A percentile compares a stretch with the other conserved stretches of the same genome.
These are phyloP conservation scores for Brassica incana DNA, from an alignment of 345 rosid species.

Conservation along the genomic window DNA sequence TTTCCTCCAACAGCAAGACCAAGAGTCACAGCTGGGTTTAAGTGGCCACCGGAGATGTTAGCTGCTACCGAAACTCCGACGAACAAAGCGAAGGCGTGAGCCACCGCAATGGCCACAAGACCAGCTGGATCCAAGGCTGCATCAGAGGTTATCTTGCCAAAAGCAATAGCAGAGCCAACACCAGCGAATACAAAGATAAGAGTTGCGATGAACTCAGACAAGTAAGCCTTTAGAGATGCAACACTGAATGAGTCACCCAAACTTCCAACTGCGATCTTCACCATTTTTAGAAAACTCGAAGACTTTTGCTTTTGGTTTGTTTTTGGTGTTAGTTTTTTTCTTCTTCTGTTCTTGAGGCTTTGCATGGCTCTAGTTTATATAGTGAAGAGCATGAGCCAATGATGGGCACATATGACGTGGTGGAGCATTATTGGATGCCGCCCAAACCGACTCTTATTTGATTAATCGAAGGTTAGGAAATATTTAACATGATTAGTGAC, in stretches of 20 bases:
- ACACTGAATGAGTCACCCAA: background rate
- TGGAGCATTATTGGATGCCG: slow-evolving; percentile 32
- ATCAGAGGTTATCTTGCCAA: background rate
- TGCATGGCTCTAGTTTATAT: slow-evolving; percentile 29
- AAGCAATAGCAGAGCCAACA: slow-evolving; percentile 1
- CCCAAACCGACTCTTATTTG: slow-evolving; percentile 36
- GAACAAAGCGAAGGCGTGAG: background rate
- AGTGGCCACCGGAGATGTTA: background rate
- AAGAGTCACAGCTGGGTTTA: background rate
- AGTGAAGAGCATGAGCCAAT: background rate
- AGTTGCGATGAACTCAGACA: background rate
- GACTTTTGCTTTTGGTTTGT: background rate
- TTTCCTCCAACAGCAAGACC: background rate
- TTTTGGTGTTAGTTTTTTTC: background rate
- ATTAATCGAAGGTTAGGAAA: slow-evolving; percentile 12
- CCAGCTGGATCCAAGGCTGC: background rate
- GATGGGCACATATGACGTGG: slow-evolving; percentile 18
- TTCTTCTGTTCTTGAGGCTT: background rate
- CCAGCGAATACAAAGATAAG: background rate
- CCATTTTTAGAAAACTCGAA: background rate
- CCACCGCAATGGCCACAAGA: background rate
- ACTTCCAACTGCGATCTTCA: background rate
- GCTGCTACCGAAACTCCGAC: background rate
- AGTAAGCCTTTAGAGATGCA: background rate
- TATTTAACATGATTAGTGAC: slow-evolving; percentile 20